Base-by-base conservation (phyloP, 176 grass and related monocot species). In the Pontederia paniculata region DNA sequence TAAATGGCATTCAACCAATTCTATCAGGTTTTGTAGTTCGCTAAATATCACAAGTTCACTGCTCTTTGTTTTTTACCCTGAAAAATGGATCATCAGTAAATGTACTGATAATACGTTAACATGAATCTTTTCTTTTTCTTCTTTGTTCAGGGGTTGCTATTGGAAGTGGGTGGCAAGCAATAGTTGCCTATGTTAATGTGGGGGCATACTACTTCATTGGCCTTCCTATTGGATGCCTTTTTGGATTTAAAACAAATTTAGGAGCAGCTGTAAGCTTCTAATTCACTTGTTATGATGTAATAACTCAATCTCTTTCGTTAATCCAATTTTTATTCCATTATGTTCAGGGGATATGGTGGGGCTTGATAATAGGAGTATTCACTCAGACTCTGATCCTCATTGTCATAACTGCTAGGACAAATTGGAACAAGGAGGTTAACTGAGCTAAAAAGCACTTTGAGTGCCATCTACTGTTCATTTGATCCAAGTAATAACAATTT, bases 1-100 rank as follows among this genome's bases (percentile, higher is more conserved):
- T 94, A 76, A 88, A 94, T 56, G 89, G 89, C 48, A 75, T 88
- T 70, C 89, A 94, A 63, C 89, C 89, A 44, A 88, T 94, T 37
- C 80, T 94, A 13, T 94, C 89, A 55, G 89, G 89, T n/a, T n/a
- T n/a, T 88, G 66, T 9, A 17, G 9, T 48, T 44, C 21, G 7
- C 16, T 64, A 19, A 57, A 15, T 48, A 48, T 22, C 10, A 49
- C n/a, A 59, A 58, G n/a, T n/a, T n/a, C n/a, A n/a, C n/a, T n/a
- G n/a, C n/a, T n/a, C n/a, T n/a, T n/a, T n/a, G n/a, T n/a, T n/a
- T n/a, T n/a, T n/a, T n/a, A n/a, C n/a, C n/a, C n/a, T n/a, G n/a
- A n/a, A n/a, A n/a, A n/a, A n/a, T n/a, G n/a, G n/a, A n/a, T n/a
- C n/a, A n/a, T n/a, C n/a, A n/a, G 11, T 45, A 12, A 0, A 46